Percentiles rank a stretch among this genome's conserved stretches.
Evolutionary conservation across 306 rosid genomes (phyloP).

Genomic region (Quercus engelmannii): DNA sequence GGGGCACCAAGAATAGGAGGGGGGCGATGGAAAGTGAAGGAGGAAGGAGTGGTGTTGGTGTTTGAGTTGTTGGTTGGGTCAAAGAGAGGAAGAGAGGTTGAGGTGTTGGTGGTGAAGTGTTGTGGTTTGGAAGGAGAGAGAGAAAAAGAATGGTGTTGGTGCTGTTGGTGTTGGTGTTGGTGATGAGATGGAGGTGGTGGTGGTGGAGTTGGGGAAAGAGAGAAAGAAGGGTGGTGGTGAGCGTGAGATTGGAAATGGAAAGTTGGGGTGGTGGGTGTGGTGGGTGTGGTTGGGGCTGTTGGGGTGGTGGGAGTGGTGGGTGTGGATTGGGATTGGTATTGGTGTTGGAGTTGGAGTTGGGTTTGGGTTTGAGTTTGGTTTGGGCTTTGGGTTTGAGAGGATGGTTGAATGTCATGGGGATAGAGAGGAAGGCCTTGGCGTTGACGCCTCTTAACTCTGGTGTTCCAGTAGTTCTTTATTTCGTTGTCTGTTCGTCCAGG

Average conservation of each 20-base stretch:
- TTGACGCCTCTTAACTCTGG: constrained; percentile 71
- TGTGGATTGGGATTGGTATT: background rate
- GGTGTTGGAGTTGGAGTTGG: constrained; percentile 2
- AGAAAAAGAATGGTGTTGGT: constrained; percentile 19
- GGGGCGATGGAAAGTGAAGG: constrained; percentile 66
- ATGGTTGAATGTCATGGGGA: constrained; percentile 36
- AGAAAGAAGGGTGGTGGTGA: background rate
- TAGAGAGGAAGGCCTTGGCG: constrained; percentile 79
- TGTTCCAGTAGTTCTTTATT: constrained; percentile 92
- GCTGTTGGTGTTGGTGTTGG: constrained; percentile 15
- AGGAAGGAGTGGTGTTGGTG: constrained; percentile 16
- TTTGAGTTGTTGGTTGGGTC: constrained; percentile 29
- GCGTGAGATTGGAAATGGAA: constrained; percentile 37
- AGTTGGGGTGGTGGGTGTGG: constrained; percentile 26
- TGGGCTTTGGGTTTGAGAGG: background rate
- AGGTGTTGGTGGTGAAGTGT: background rate
- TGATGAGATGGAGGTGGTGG: constrained; percentile 40
- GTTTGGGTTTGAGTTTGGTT: background rate
- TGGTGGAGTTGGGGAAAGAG: constrained; percentile 26
- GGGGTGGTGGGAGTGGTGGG: constrained; percentile 29
- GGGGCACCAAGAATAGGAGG: constrained; percentile 48
- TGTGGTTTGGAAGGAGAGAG: constrained; percentile 58
- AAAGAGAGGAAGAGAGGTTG: constrained; percentile 17
- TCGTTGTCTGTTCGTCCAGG: constrained; percentile 98
- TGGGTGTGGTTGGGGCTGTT: constrained; percentile 17